Conservation (phyloP, 371 early-diverging fungal genomes). For the Batkoa obscura region DNA sequence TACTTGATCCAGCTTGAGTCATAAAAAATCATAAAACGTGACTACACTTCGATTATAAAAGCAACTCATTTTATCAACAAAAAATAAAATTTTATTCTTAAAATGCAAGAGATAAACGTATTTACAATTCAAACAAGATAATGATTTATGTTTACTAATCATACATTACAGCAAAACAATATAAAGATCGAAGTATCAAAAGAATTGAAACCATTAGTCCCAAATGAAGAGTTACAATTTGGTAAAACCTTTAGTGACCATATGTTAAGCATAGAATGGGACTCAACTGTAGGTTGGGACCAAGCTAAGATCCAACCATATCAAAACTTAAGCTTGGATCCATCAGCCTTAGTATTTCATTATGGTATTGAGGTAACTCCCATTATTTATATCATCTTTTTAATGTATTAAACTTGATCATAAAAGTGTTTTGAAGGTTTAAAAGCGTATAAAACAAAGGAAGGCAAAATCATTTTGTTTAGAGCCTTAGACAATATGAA, state of each 20-base stretch:
- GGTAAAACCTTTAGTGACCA: constrained; percentile 84
- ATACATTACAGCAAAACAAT: no score
- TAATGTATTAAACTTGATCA: not conserved
- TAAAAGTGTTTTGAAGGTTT: constrained; percentile 66
- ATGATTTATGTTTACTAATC: no score
- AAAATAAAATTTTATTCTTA: no score
- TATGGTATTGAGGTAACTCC: constrained; percentile 69
- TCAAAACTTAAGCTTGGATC: constrained; percentile 56
- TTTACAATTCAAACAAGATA: no score
- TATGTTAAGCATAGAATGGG: constrained; percentile 76
- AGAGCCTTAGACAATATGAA: constrained; percentile 83
- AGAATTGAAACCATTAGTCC: constrained; percentile 44
- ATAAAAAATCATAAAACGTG: no score
- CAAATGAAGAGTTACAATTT: constrained; percentile 65
- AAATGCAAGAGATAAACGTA: no score
- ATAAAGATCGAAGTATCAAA: no score
- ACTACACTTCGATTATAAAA: no score
- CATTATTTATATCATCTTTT: not conserved
- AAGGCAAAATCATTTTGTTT: constrained; percentile 66
- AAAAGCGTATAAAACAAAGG: constrained; percentile 73
- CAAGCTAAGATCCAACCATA: constrained; percentile 59
- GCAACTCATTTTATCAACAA: no score
- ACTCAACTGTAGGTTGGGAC: constrained; percentile 50
- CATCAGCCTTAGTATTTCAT: constrained; percentile 78
- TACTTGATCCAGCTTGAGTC: no score